Base-by-base conservation (phyloP, 2,329 filamentous ascomycete species). In the Hymenoscyphus fraxineus region DNA sequence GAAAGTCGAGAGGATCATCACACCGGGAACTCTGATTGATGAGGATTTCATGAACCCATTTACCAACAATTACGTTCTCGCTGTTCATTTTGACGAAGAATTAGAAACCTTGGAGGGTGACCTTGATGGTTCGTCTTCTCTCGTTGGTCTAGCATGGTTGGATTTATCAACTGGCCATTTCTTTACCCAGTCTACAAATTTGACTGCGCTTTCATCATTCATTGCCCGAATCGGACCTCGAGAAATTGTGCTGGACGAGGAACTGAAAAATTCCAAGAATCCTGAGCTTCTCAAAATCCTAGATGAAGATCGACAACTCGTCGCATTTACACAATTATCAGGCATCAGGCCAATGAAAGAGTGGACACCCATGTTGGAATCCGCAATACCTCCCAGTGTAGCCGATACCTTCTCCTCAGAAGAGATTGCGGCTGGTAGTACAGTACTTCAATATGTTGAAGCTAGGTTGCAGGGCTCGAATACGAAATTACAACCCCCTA, bases 11-110 rank as follows among this genome's bases (percentile, higher is more conserved):
- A 88, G 95, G 64, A 89, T 99, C 70, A 87, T 99, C 73, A 98
- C 95, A 0, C 93, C 95, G 0, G 95, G 95, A 22, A 99, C 95
- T 1, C 81, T 99, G 62, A 97, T 99, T 69, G 95, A 99, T 77
- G 95, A 99, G 78, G 93, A 93, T 72, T 99, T 98, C 76, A 93
- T 99, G 82, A 92, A 98, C 75, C 92, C 93, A 1, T 94, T 91
- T 74, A 88, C 91, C 72, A 97, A 95, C 77, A 98, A 97, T 75
- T 99, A 94, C 76, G 83, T 98, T 40, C 85, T 98, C 75, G 89
- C 91, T 44, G 84, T 98, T 58, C 86, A 96, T 73, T 76, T 90
- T 35, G 77, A 82, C 65, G 44, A 60, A 22, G 16, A n/a, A 40
- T 40, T 39, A n/a, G 44, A 15, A 31, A 10, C 19, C 35, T n/a